A percentile compares a stretch with the other conserved stretches of the same genome.
phyloP scores from a whole-genome alignment of 2,329 filamentous ascomycete genomes.

The Hypoxylon sp. region DNA sequence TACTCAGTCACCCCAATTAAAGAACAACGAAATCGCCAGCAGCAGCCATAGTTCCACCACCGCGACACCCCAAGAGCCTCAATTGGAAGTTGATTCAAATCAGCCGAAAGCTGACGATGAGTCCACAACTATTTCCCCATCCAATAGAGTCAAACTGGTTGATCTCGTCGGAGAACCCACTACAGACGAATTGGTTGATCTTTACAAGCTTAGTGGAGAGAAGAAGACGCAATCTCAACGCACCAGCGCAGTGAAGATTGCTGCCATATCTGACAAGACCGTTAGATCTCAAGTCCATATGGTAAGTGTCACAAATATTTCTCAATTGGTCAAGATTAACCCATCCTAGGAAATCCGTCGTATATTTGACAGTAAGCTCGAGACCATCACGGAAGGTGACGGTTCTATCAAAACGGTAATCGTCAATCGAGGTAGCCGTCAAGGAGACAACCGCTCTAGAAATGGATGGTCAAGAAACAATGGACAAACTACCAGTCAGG shows the following conservation, averaged over 20 bases:
- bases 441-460: constrained; percentile 43
- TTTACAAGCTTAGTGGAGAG: constrained; percentile 36
- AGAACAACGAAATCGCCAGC: background rate
- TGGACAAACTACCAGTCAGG: constrained; percentile 38
- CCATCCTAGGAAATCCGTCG: constrained; percentile 68
- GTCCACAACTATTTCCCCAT: constrained; percentile 24
- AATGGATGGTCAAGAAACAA: constrained; percentile 38
- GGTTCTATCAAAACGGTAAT: constrained; percentile 70
- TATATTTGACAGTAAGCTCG: constrained; percentile 80
- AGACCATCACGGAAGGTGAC: constrained; percentile 70
- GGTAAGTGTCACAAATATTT: constrained; percentile 40
- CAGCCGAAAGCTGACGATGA: constrained; percentile 13
- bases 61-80: constrained; percentile 1
- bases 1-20: constrained; percentile 2
- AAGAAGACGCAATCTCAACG: constrained; percentile 33
- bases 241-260: constrained; percentile 38
- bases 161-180: constrained; percentile 39
- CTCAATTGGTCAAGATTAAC: constrained; percentile 27
- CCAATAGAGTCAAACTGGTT: constrained; percentile 35
- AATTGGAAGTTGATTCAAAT: constrained; percentile 2
- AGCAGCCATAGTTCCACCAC: background rate
- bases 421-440: constrained; percentile 35
- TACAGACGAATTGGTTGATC: constrained; percentile 38
- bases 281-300: constrained; percentile 55
- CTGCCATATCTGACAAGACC: constrained; percentile 42